A percentile compares a stretch with the other conserved stretches of the same genome.
These are phyloP conservation scores for Apiospora malaysiana DNA, from an alignment of 2,329 filamentous ascomycete species.

Conservation along the genomic window DNA sequence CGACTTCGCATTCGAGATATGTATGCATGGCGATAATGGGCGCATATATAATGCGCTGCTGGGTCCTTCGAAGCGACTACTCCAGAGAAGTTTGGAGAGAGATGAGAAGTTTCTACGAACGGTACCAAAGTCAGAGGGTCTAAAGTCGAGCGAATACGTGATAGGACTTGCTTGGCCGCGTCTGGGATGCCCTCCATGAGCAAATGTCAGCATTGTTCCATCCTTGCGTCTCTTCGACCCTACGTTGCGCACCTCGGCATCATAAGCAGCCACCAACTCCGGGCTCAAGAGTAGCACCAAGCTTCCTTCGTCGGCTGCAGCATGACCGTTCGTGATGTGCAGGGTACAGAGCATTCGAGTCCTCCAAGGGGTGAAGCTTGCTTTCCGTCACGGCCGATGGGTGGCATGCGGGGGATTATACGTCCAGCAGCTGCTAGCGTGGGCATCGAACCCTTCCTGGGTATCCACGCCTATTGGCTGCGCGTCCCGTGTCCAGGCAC, in stretches of 20 bases:
- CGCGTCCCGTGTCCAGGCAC: neutral
- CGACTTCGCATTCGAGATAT: neutral
- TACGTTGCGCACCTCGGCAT: neutral
- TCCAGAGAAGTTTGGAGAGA: neutral
- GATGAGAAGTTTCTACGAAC: neutral
- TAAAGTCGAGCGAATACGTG: neutral
- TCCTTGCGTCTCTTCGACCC: neutral
- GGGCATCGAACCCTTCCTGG: neutral
- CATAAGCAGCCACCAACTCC: conserved; percentile 13
- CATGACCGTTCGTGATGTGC: conserved; percentile 5
- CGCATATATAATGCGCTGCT: neutral
- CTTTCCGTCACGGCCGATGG: neutral
- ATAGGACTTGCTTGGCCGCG: neutral
- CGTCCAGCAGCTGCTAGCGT: neutral
- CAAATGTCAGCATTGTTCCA: neutral
- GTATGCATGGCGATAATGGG: neutral
- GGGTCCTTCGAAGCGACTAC: neutral
- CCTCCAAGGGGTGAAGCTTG: neutral
- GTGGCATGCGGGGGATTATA: conserved; percentile 12
- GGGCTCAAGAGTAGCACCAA: neutral
- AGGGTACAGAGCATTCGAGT: neutral
- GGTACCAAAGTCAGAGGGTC: neutral
- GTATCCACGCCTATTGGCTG: neutral
- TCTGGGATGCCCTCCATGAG: conserved; percentile 4
- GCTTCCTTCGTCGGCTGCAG: neutral